A percentile compares a stretch with the other conserved stretches of the same genome.
These are phyloP conservation scores for Pelargonium australe DNA, from an alignment of 441 rosid species.

Conservation along the genomic window DNA sequence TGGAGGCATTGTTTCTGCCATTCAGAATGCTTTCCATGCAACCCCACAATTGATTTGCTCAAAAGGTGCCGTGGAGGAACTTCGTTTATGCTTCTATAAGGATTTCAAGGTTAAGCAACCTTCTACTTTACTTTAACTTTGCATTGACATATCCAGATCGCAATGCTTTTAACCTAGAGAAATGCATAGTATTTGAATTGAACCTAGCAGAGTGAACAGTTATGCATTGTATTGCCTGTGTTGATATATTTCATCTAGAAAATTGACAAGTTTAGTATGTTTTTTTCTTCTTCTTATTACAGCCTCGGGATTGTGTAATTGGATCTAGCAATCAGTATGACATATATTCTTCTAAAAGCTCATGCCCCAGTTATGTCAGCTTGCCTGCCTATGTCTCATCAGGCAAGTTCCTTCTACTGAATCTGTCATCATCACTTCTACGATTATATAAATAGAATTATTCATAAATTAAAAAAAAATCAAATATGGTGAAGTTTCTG, in stretches of 20 bases:
- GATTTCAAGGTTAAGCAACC: constrained; percentile 60
- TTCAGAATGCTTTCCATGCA: constrained; percentile 76
- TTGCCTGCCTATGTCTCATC: constrained; percentile 50
- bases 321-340: constrained; percentile 22
- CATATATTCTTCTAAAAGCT: constrained; percentile 31
- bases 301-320: constrained; percentile 67
- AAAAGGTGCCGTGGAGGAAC: constrained; percentile 58
- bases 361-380: constrained; percentile 79
- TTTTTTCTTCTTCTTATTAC: constrained; percentile 24
- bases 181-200: not conserved
- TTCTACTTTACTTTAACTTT: constrained; percentile 5
- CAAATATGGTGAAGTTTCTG: no score
- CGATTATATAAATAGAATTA: no score
- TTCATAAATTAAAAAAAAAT: no score
- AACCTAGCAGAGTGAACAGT: not conserved
- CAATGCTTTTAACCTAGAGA: not conserved
- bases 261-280: not conserved
- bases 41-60: constrained; percentile 65
- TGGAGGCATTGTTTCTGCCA: constrained; percentile 77
- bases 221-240: not conserved
- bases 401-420: constrained; percentile 37
- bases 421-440: not conserved
- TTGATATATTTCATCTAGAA: not conserved
- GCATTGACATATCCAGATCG: not conserved
- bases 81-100: constrained; percentile 76